Conservation (phyloP, 2,329 filamentous ascomycete genomes). For the Pleomassaria siparia region DNA sequence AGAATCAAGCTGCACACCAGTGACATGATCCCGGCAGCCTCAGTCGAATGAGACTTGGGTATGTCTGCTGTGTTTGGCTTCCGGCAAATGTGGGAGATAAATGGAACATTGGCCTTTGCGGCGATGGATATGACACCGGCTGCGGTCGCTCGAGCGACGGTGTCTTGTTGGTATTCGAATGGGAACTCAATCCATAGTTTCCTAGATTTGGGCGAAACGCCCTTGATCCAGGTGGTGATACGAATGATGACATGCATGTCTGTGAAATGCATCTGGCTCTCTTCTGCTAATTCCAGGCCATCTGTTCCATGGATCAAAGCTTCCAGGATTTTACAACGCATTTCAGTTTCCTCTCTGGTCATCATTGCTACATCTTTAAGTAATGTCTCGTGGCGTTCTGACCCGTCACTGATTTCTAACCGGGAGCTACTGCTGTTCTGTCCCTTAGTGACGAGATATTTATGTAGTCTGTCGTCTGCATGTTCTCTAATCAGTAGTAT, state of each 20-base stretch:
- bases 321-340: not conserved
- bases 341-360: not conserved
- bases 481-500: not conserved
- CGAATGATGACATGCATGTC: not conserved
- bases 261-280: not conserved
- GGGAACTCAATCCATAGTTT: conserved; percentile 4
- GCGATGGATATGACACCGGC: conserved; percentile 1
- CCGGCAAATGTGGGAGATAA: not conserved
- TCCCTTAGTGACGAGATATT: not conserved
- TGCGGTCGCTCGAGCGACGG: not conserved
- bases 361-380: not conserved
- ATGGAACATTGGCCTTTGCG: not conserved
- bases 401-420: not conserved
- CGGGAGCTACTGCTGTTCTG: not conserved
- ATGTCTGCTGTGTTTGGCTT: not conserved
- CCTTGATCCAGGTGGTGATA: no score
- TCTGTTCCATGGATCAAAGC: not conserved
- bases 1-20: conserved; percentile 2
- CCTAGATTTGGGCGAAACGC: not conserved
- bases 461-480: not conserved
- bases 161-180: conserved; percentile 1
- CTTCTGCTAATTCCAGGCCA: not conserved
- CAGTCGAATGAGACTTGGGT: not conserved
- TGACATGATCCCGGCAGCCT: not conserved
- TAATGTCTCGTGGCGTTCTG: not conserved